Base-by-base conservation (phyloP, 768 basidiomycete species). In the Serpula lacrymans region DNA sequence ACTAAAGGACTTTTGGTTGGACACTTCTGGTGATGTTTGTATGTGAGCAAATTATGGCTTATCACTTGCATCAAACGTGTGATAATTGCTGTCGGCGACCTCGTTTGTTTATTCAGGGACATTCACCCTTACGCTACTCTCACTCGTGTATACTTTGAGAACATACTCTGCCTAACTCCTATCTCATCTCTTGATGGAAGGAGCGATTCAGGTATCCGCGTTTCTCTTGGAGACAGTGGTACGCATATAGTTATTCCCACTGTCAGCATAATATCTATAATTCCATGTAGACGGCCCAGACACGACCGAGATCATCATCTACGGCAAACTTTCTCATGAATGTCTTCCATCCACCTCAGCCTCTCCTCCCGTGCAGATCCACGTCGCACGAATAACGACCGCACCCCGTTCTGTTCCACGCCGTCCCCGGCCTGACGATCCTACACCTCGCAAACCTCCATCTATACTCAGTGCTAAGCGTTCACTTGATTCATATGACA, bases 391-490 rank as follows among this genome's bases (percentile, higher is more conserved):
- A 28, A 70, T 86, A 44, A 67, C 71, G 7, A 55, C 73, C 50
- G 53, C 59, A 12, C 65, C 71, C 33, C 68, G 50, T 2, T 45
- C 53, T 5, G 17, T 21, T 28, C 22, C 2, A 20, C 67, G 75
- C 5, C 55, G 66, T 0, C 82, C 82, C 4, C 70, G 87, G 25
- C 87, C 87, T 0, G 87, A 89, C 46, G 87, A 89, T 45, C 87
- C 85, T 0, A 86, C 80, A 5, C 87, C 87, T 6, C 82, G 87
- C 13, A 68, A 72, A 21, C 84, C 85, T 0, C 82, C 84, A 67
- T 32, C 47, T 64, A 17, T 43, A 7, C 47, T 26, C 18, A 23
- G 4, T 2, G 43, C 42, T 35, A 58, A 59, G 32, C 51, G 54
- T 32, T 50, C 48, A 16, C 44, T 50, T 28, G 55, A 58, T 25